Evolutionary conservation across 106 monocot species (phyloP).

Genomic region (Phalaenopsis equestris): DNA sequence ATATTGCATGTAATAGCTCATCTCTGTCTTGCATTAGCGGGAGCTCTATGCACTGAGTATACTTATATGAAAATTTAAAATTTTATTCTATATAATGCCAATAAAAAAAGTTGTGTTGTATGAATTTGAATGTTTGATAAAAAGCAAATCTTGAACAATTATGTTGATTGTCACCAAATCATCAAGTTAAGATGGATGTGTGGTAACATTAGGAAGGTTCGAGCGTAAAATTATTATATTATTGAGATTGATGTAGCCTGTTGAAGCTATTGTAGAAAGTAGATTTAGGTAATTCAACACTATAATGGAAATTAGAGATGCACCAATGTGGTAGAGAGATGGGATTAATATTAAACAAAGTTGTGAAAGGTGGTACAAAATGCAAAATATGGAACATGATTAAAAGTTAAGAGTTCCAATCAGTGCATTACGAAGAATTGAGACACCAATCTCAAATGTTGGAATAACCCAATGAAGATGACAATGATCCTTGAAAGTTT

Average conservation of each 20-base stretch:
- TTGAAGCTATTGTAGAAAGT: not conserved
- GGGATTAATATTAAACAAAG: not conserved
- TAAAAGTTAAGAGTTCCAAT: not conserved
- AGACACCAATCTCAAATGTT: not conserved
- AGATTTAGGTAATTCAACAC: not conserved
- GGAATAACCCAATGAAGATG: not conserved
- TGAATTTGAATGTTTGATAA: no score
- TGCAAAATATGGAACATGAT: not conserved
- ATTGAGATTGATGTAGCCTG: not conserved
- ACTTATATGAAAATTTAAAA: no score
- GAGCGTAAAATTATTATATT: not conserved
- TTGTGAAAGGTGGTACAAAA: not conserved
- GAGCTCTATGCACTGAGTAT: no score
- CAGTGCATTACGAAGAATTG: not conserved
- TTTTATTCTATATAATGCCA: no score
- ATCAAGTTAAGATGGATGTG: not conserved
- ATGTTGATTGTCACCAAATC: no score
- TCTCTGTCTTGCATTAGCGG: no score
- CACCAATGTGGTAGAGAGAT: not conserved
- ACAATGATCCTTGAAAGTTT: not conserved
- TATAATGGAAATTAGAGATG: not conserved
- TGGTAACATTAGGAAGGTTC: not conserved
- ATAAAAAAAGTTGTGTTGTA: no score
- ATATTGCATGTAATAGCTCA: no score
- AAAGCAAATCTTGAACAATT: no score